These are phyloP conservation scores for Eucalyptus victrix DNA, from an alignment of 345 rosid genomes.

Conservation along the genomic window DNA sequence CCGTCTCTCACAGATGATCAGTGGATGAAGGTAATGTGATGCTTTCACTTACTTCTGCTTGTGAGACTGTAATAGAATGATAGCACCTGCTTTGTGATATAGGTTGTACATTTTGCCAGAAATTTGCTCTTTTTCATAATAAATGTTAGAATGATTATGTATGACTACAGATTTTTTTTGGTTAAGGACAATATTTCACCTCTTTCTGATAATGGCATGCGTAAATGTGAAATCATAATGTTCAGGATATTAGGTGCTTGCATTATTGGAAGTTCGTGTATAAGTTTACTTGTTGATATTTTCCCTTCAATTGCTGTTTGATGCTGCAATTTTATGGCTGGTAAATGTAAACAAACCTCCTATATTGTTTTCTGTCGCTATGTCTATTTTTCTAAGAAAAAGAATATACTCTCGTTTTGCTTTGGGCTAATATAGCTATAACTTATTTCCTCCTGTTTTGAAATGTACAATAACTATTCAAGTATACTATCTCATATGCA, in stretches of 20 bases:
- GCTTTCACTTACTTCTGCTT: not conserved
- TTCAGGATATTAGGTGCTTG: not conserved
- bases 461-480: not conserved
- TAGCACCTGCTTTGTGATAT: not conserved
- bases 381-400: not conserved
- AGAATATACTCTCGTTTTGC: not conserved
- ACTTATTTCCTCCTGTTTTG: not conserved
- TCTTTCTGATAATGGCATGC: not conserved
- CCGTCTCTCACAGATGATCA: slow-evolving; percentile 27
- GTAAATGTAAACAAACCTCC: not conserved
- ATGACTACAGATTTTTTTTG: not conserved
- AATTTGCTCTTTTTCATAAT: not conserved
- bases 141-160: not conserved
- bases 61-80: not conserved
- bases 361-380: not conserved
- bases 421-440: not conserved
- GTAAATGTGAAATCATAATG: not conserved
- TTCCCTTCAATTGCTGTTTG: not conserved
- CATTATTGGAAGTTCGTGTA: not conserved
- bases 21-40: not conserved
- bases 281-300: not conserved
- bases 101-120: not conserved
- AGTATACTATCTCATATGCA: not conserved
- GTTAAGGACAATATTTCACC: not conserved
- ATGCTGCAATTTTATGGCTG: not conserved